Base-by-base conservation (phyloP, 345 rosid genomes). In the Geranium rotundifolium region DNA sequence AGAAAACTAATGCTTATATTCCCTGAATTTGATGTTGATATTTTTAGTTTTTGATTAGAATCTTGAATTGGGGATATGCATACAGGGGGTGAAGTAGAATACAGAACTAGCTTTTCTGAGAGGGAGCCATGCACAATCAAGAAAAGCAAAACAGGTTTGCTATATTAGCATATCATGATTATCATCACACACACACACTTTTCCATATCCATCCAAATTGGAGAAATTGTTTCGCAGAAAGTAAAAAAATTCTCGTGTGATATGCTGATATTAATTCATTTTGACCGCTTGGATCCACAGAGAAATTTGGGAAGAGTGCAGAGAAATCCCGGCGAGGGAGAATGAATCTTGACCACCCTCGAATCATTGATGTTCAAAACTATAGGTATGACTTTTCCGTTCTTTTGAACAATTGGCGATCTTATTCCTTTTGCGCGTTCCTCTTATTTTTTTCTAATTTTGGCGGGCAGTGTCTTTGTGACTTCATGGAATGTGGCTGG, bases 401-500 rank as follows among this genome's bases (percentile, higher is more conserved):
- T 49, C 58, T 16, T 27, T 34, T 20, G 7, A 54, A 52, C 66
- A n/a, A 23, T 39, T 4, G 23, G 17, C 27, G 31, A 50, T 18
- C 34, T 67, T 5, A 27, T 58, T 49, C 17, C 23, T 50, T 5
- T 54, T 52, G 1, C 15, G 19, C n/a, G 57, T 59, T 59, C 57
- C 6, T 20, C 0, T 6, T 10, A 10, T 15, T 20, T 18, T 64
- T 17, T 9, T 60, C 19, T 50, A 17, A 49, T n/a, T 63, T 16
- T 8, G 20, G 19, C 54, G 52, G 67, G 75, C 93, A 90, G 97
- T 63, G 74, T 93, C 75, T 93, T 93, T 63, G 95, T 84, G 59
- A 95, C 90, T 70, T 79, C 96, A 49, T 93, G 99, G 99, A 93
- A 93, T 75, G 99, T 93, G 20, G 99, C 86, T 50, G 99, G 97